Base-by-base conservation (phyloP, 805 yeast species). In the Nakazawaea wyomingensis region DNA sequence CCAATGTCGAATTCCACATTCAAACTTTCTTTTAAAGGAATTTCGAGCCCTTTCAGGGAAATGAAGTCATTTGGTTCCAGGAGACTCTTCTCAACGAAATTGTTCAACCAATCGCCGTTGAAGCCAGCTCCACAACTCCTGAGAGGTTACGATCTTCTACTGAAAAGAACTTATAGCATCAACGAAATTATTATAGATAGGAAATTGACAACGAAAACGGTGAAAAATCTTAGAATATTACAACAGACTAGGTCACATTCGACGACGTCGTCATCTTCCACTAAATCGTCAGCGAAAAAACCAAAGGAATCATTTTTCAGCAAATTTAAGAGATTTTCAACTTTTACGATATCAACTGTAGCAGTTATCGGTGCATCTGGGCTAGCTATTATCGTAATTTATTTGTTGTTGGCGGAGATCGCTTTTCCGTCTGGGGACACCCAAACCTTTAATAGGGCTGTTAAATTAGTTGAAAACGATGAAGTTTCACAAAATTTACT, bases 391-490 rank as follows among this genome's bases (percentile, higher is more conserved):
- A 60, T 81, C 45, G 77, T 89, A 17, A 69, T 86, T 7, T 90
- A 86, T 60, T 71, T 87, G 48, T 76, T 89, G 18, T 73, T 84
- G n/a, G 71, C 82, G 9, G 96, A 90, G 58, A 65, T 90, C 26
- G 78, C 87, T 50, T 74, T 90, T 37, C 96, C 97, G 8, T 82
- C 95, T 1, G 95, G 96, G 19, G 96, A 90, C 57, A 90, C 96
- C 0, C 85, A 83, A 50, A 78, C 95, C 2, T 90, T 90, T 68
- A 89, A 90, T 64, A 76, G 87, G 52, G 95, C 95, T 2, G 89
- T 89, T 26, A 74, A 77, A 10, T 64, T 85, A 53, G 76, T 88
- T 30, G 91, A 90, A 56, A 68, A 81, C 46, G 86, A 83, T 59
- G 71, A 72, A 38, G 61, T 60, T 30, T 81, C 84, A 3, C 80